Conservation (phyloP, 768 basidiomycete genomes). For the Pleurotus platypus region DNA sequence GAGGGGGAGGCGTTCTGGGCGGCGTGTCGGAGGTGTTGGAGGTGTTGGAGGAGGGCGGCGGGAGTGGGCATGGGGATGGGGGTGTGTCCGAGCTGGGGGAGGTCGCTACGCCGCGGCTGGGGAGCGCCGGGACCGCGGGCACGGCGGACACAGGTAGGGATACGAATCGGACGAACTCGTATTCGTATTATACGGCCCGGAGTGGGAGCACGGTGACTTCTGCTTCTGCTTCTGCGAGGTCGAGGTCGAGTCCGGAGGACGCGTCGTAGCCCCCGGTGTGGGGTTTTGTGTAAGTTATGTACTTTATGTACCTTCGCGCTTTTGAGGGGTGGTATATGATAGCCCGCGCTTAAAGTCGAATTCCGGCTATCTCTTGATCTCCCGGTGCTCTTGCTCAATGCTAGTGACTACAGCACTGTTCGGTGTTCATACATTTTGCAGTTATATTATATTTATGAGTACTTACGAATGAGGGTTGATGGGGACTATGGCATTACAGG, state of each 20-base stretch:
- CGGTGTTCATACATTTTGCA: no score
- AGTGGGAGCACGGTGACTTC: neutral
- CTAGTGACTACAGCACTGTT: no score
- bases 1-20: neutral
- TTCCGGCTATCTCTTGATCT: no score
- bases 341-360: no score
- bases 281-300: no score
- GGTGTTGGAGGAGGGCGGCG: neutral
- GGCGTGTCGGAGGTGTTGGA: neutral
- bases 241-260: conserved; percentile 19
- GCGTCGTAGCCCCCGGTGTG: no score
- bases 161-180: neutral
- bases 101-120: conserved; percentile 14
- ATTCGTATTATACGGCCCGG: conserved; percentile 6
- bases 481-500: no score
- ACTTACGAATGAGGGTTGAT: no score
- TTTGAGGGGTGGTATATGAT: no score
- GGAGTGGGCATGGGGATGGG: conserved; percentile 2
- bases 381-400: no score
- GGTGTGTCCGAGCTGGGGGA: conserved; percentile 32
- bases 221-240: conserved; percentile 1
- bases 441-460: no score
- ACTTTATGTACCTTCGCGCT: no score
- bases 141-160: neutral
- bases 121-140: conserved; percentile 4